Conservation (phyloP, 1,284 basidiomycete genomes). For the Microstroma glucosiphilum region DNA sequence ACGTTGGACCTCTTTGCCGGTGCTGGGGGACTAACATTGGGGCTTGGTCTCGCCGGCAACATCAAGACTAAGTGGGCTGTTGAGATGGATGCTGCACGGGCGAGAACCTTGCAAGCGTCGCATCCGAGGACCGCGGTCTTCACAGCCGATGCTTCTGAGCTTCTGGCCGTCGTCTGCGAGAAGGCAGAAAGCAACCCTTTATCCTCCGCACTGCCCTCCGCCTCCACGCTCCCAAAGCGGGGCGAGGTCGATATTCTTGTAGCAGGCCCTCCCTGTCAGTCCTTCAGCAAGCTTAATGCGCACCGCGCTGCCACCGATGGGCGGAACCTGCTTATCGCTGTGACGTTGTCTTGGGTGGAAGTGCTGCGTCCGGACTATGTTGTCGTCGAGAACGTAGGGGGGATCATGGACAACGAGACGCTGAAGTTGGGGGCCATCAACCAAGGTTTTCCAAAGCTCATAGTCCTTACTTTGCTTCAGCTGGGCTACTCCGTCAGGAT, state of each 20-base stretch:
- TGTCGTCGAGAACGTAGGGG: constrained; percentile 1
- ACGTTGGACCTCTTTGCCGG: not conserved
- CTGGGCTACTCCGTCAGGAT: not conserved
- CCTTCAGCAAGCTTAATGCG: not conserved
- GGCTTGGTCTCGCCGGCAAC: not conserved
- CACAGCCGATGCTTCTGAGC: not conserved
- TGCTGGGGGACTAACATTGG: not conserved
- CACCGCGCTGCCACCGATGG: not conserved
- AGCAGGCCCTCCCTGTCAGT: not conserved
- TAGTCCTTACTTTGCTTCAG: not conserved
- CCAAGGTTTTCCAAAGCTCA: not conserved
- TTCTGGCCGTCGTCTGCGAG: not conserved
- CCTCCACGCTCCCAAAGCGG: not conserved
- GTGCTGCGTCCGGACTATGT: not conserved
- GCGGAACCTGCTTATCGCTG: not conserved
- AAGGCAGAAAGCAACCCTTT: not conserved
- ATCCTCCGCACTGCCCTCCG: not conserved
- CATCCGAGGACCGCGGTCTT: not conserved
- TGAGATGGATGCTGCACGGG: not conserved
- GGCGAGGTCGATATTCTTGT: not conserved
- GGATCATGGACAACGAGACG: not conserved
- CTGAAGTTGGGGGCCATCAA: not conserved
- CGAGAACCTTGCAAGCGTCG: not conserved
- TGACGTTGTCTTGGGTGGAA: not conserved
- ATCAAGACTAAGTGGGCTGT: constrained; percentile 6